These are phyloP conservation scores for Diaporthe batatas DNA, from an alignment of 2,329 filamentous ascomycete species.

Conservation along the genomic window DNA sequence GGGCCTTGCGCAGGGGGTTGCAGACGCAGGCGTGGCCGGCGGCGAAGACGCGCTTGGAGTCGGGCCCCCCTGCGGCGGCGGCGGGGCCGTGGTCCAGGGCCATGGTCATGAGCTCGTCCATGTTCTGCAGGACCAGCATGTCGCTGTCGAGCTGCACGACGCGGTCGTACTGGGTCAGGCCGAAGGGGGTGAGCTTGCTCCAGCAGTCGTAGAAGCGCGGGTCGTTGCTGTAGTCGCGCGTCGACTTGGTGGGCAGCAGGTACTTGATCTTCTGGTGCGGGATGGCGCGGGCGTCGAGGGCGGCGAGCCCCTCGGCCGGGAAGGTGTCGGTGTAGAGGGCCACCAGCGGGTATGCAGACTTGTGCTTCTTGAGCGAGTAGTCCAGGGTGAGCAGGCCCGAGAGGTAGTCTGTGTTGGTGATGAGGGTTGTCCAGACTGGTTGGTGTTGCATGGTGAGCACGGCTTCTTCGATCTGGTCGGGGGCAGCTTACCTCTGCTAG, in stretches of 20 bases:
- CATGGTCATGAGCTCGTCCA: conserved; percentile 94
- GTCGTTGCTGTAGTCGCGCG: conserved; percentile 79
- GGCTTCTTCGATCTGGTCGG: conserved; percentile 74
- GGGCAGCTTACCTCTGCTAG: conserved; percentile 48
- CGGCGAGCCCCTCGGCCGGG: conserved; percentile 75
- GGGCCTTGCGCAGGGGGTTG: conserved; percentile 81
- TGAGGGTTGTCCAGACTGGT: conserved; percentile 86
- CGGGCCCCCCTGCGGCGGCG: conserved; percentile 44
- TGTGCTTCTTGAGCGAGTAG: conserved; percentile 76
- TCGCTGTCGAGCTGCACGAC: conserved; percentile 90
- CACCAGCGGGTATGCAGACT: conserved; percentile 81
- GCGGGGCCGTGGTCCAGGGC: conserved; percentile 59
- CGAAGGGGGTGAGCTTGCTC: conserved; percentile 87
- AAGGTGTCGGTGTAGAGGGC: conserved; percentile 87
- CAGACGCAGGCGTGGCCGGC: conserved; percentile 88
- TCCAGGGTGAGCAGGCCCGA: conserved; percentile 86
- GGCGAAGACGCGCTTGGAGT: conserved; percentile 79
- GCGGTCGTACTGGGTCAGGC: conserved; percentile 80
- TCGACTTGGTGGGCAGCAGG: conserved; percentile 74
- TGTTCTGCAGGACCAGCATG: conserved; percentile 86
- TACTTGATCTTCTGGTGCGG: conserved; percentile 78
- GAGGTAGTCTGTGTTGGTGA: conserved; percentile 87
- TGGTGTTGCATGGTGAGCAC: conserved; percentile 50
- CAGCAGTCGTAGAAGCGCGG: conserved; percentile 91
- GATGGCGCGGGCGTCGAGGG: conserved; percentile 78